Evolutionary conservation across 768 basidiomycete genomes (phyloP), one percentile per base, ranked within the genome.

Genomic region (Hygrophorus pudorinus): DNA sequence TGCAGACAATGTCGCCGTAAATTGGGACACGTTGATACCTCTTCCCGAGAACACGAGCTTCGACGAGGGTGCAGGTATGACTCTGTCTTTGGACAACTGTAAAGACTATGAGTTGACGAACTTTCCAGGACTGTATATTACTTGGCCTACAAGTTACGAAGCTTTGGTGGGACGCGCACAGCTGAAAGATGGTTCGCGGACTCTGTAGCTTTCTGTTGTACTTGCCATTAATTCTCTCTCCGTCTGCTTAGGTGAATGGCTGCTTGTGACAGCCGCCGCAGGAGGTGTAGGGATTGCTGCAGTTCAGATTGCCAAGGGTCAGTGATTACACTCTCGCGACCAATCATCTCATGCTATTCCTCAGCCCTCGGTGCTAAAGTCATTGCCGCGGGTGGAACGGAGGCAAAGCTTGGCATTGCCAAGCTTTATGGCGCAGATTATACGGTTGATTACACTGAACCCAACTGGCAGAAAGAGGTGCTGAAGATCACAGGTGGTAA

Each of bases 211-310:
- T 27, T 18, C 32, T 24, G 9, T 27, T 41, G 4, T 32, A 4
- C 14, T 3, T 16, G 20, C 20, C 21, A 14, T n/a, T 18, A 11
- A 20, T 32, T 9, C 3, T 4, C 3, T 4, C 7, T 33, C 12
- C 24, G 40, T 5, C 2, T 37, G 8, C 18, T 17, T 39, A 85
- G 86, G 85, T 16, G 94, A 97, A 65, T 91, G 84, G 77, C 77
- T 96, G 2, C 77, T 99, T 2, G 81, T 98, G 3, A 89, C 90
- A 40, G 94, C 92, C 5, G 87, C 88, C n/a, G 94, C 93, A 1
- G 94, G 94, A 2, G 94, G 92, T 10, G 92, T 98, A 4, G 93
- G 93, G 0, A 79, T 94, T 41, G 80, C 82, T 5, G 93, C 94
- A 5, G 79, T 92, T 13, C 94, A 97, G 58, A 72, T 97, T 43